Evolutionary conservation across 306 rosid species (phyloP).

Genomic region (Gastrolobium bilobum): DNA sequence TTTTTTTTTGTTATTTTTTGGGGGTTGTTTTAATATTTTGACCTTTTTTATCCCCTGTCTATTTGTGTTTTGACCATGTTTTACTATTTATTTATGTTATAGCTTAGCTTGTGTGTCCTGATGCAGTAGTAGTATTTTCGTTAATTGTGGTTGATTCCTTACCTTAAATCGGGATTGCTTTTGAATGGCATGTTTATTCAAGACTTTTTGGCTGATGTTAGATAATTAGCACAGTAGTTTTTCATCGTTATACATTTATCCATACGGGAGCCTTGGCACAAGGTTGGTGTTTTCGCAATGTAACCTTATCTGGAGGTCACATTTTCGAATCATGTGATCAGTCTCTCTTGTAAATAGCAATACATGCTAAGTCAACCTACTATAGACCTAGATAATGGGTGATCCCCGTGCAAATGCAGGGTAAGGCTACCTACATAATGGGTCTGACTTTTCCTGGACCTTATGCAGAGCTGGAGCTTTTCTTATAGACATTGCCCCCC

Average conservation of each 20-base stretch:
- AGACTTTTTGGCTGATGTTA: background rate
- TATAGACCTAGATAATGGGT: too few species aligned
- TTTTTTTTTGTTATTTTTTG: background rate
- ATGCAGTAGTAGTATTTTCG: background rate
- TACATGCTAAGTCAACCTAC: too few species aligned
- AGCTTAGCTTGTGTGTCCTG: background rate
- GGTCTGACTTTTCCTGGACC: too few species aligned
- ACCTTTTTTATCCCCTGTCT: background rate
- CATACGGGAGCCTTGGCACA: too few species aligned
- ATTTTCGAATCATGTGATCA: too few species aligned
- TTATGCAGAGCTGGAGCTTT: too few species aligned
- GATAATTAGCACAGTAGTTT: background rate
- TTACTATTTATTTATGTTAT: background rate
- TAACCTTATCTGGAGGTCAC: too few species aligned
- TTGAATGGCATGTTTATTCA: slow-evolving; percentile 1
- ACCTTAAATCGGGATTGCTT: background rate
- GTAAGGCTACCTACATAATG: too few species aligned
- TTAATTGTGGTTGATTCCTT: background rate
- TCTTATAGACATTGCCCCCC: too few species aligned
- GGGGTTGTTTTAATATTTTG: background rate
- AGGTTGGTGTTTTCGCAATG: too few species aligned
- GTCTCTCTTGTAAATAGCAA: too few species aligned
- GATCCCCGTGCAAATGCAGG: too few species aligned
- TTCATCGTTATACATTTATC: background rate
- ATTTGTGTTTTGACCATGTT: background rate